Evolutionary conservation across 164 flowering plant species (phyloP).

Genomic region (Kalanchoe fedtschenkoi): DNA sequence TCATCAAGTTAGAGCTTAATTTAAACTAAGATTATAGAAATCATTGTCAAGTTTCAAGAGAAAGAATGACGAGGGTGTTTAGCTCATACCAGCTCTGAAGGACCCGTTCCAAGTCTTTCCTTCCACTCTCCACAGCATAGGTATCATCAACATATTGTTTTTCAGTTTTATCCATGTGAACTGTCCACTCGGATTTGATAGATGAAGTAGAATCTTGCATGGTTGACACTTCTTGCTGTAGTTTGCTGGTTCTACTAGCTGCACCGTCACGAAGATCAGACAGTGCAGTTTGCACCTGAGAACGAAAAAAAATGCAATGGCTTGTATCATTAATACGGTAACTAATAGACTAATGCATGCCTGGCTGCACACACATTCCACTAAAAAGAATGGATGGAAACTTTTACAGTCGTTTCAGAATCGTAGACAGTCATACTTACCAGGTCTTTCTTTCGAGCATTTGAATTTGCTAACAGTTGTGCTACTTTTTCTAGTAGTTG

Average conservation of each 20-base stretch:
- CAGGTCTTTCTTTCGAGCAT: conserved; percentile 79
- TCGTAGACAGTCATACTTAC: conserved; percentile 35
- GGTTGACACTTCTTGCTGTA: conserved; percentile 75
- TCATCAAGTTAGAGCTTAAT: neutral
- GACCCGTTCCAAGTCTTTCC: conserved; percentile 51
- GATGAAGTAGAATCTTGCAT: conserved; percentile 62
- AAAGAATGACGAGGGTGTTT: neutral
- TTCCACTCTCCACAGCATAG: conserved; percentile 68
- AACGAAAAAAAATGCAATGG: neutral
- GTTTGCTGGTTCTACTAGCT: conserved; percentile 44
- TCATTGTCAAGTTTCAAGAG: neutral
- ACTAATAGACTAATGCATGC: neutral
- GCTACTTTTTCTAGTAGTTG: conserved; percentile 78
- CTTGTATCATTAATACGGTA: neutral
- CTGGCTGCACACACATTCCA: neutral
- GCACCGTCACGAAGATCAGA: conserved; percentile 71
- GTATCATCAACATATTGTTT: conserved; percentile 60
- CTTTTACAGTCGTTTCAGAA: no score
- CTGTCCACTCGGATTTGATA: conserved; percentile 66
- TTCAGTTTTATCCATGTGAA: conserved; percentile 69
- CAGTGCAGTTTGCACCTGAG: conserved; percentile 77
- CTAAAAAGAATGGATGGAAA: no score
- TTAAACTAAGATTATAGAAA: neutral
- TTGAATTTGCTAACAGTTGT: conserved; percentile 60
- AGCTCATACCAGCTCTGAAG: conserved; percentile 62